phyloP scores from a whole-genome alignment of 2,329 filamentous ascomycete genomes.

The Epichloe coenophiala region DNA sequence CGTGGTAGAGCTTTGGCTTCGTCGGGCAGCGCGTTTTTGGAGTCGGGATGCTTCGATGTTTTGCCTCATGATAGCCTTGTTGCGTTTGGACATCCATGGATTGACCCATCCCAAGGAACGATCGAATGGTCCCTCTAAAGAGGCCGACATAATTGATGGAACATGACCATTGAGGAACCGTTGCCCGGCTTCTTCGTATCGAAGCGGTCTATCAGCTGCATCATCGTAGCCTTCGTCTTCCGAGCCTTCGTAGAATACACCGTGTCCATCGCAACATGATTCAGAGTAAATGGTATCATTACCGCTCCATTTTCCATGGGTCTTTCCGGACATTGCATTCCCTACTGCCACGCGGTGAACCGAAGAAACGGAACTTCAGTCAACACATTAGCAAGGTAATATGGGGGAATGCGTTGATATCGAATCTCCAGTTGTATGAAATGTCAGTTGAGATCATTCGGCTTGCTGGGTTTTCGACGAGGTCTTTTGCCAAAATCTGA shows the following conservation, averaged over 20 bases:
- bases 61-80: background rate
- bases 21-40: background rate
- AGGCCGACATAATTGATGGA: constrained; percentile 45
- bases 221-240: constrained; percentile 41
- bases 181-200: constrained; percentile 46
- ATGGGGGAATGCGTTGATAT: too few relatives aligned
- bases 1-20: constrained; percentile 5
- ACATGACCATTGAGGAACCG: constrained; percentile 43
- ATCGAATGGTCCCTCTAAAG: constrained; percentile 48
- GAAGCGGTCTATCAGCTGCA: constrained; percentile 31
- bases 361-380: background rate
- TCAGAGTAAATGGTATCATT: constrained; percentile 33
- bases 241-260: constrained; percentile 41
- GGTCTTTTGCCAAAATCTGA: background rate
- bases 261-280: constrained; percentile 25
- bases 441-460: background rate
- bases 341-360: background rate
- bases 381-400: background rate
- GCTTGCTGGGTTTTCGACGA: background rate
- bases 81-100: constrained; percentile 16
- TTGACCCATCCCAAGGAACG: constrained; percentile 17
- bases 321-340: background rate
- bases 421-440: background rate
- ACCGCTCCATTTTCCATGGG: constrained; percentile 9
- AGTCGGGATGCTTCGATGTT: background rate